Evolutionary conservation across 129 eudicot species (phyloP).

Genomic region (Cynara cardunculus): DNA sequence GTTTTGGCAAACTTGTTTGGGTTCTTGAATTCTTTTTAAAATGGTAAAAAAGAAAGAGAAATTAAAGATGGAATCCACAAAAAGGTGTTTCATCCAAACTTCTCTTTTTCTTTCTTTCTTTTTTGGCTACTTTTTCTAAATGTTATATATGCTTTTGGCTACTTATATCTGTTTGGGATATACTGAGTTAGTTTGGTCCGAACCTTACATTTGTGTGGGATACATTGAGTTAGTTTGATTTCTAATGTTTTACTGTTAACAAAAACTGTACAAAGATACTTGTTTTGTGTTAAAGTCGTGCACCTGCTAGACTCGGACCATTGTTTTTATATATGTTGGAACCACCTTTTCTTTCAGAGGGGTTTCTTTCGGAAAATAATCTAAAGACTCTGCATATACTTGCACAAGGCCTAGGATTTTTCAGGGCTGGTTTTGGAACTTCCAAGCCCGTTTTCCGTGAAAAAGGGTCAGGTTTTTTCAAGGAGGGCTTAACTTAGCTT

Average conservation of each 20-base stretch:
- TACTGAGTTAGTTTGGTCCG: neutral
- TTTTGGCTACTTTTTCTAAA: neutral
- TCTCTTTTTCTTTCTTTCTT: neutral
- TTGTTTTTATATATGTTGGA: neutral
- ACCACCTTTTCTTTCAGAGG: neutral
- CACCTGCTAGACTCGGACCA: neutral
- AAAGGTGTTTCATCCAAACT: slow-evolving; percentile 3
- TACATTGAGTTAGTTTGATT: neutral
- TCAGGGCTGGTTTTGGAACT: neutral
- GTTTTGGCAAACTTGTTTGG: slow-evolving; percentile 32
- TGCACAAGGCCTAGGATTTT: neutral
- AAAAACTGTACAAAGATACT: neutral
- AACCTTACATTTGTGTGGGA: neutral
- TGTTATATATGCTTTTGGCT: neutral
- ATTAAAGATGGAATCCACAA: slow-evolving; percentile 6
- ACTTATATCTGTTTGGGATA: no score
- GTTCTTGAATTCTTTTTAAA: slow-evolving; percentile 8
- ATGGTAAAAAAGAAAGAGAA: neutral
- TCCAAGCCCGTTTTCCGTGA: neutral
- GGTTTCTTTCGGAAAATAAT: neutral
- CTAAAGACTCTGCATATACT: neutral
- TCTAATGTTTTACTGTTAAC: neutral
- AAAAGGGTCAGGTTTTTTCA: no score
- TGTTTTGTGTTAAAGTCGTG: neutral
- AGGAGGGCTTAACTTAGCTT: no score